Evolutionary conservation across 23 red algal genomes (phyloP).

Genomic region (Chondrus crispus): DNA sequence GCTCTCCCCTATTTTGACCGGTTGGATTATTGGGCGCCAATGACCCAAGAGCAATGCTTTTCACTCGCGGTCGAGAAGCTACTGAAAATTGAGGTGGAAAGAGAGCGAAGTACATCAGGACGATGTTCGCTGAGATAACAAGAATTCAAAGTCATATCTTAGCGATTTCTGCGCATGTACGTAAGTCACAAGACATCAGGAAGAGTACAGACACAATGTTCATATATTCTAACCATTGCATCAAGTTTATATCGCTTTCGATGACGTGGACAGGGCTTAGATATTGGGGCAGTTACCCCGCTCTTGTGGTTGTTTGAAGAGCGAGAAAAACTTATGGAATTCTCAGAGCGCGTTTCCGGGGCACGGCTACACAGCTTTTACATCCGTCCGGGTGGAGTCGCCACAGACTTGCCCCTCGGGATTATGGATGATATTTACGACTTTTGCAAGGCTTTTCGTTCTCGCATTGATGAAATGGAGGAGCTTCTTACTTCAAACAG

Average conservation of each 20-base stretch:
- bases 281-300: slow-evolving; percentile 95
- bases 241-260: too few species aligned
- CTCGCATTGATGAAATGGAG: slow-evolving; percentile 95
- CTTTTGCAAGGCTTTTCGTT: slow-evolving; percentile 77
- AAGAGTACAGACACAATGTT: too few species aligned
- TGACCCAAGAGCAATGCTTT: slow-evolving; percentile 97
- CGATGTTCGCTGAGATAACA: slow-evolving; percentile 94
- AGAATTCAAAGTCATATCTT: slow-evolving; percentile 94
- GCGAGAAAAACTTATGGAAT: slow-evolving; percentile 98
- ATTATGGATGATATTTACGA: slow-evolving; percentile 97
- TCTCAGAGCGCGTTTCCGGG: slow-evolving; percentile 94
- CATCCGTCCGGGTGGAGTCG: slow-evolving; percentile 92
- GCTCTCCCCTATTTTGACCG: slow-evolving; percentile 99
- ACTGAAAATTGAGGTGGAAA: slow-evolving; percentile 84
- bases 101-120: slow-evolving; percentile 96
- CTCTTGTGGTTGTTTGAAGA: slow-evolving; percentile 99
- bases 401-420: slow-evolving; percentile 90
- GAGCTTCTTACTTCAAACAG: slow-evolving; percentile 98
- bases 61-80: slow-evolving; percentile 98
- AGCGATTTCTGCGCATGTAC: slow-evolving; percentile 80
- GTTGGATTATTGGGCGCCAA: slow-evolving; percentile 94
- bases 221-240: too few species aligned
- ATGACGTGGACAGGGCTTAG: slow-evolving; percentile 55
- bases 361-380: slow-evolving; percentile 93
- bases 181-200: too few species aligned